Conservation (phyloP, 2,329 filamentous ascomycete genomes). For the Xylariaceae sp. region DNA sequence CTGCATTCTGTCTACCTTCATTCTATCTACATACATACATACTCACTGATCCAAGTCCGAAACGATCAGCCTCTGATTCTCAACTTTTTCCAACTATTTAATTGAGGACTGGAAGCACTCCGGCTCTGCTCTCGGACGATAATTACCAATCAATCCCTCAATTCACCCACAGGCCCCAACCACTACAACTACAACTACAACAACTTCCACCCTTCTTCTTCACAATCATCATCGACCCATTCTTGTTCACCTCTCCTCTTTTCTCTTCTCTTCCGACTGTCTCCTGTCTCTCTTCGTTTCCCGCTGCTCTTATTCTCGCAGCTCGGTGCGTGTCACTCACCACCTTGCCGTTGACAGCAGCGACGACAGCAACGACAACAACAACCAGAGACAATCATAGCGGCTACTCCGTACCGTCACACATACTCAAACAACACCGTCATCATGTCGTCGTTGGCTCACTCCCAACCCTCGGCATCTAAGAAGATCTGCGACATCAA, state of each 20-base stretch:
- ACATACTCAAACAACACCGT: slow-evolving; percentile 2
- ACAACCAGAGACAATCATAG: neutral
- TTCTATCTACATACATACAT: neutral
- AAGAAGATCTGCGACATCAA: slow-evolving; percentile 45
- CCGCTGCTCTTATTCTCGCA: neutral
- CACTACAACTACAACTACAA: neutral
- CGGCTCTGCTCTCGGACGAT: neutral
- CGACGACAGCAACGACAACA: neutral
- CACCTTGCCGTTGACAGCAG: neutral
- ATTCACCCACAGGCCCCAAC: neutral
- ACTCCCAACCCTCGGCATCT: slow-evolving; percentile 17
- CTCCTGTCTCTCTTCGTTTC: neutral
- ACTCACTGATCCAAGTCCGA: neutral
- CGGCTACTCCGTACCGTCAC: slow-evolving; percentile 8
- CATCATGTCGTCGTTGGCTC: slow-evolving; percentile 21
- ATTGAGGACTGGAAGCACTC: neutral
- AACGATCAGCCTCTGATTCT: neutral
- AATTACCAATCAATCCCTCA: neutral
- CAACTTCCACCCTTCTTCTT: neutral
- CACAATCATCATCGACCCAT: neutral
- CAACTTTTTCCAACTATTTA: neutral
- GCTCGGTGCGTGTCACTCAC: neutral
- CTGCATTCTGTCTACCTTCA: no score
- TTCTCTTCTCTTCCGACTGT: neutral
- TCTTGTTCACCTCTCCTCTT: neutral